Base-by-base conservation (phyloP, 176 grass and related monocot species). In the Phoenix dactylifera region DNA sequence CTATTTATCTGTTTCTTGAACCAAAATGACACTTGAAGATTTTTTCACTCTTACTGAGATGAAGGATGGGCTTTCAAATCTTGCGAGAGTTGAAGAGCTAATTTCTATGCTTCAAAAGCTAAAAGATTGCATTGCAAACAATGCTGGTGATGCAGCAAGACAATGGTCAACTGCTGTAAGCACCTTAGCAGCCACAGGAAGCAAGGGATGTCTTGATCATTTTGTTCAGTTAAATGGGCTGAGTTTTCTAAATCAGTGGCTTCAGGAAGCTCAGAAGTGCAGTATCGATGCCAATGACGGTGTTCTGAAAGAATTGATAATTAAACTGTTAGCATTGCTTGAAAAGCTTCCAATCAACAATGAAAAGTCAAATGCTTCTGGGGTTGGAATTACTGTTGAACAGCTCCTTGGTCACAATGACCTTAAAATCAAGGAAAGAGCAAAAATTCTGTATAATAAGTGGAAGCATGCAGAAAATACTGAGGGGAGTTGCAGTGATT, bases 41-140 rank as follows among this genome's bases (percentile, higher is more conserved):
- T 86, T 86, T 60, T 86, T 90, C 69, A 86, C 87, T 44, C 75
- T 76, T n/a, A 76, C 76, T 52, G 87, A 90, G 69, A 90, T 90
- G 72, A 83, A 58, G 59, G 82, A 86, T 73, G 87, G 87, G 28
- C 69, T 90, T 29, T 85, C 87, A 19, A 80, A 71, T 26, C 18
- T 67, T 30, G 32, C 76, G 35, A 79, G 82, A 59, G 78, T 83
- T 20, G 32, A 24, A 23, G 82, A 90, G 32, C 53, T 90, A 24
- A 12, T 90, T 10, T 83, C 69, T 24, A 72, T 76, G 69, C 82
- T 90, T 26, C 68, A 77, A 16, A 82, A 80, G 26, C 72, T 83
- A n/a, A 77, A 76, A 51, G 51, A 55, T 6, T 26, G 24, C 48
- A 64, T 22, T 59, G 29, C 23, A 18, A 60, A 67, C 58, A 76